Conservation (phyloP, 1,139 yeast species). For the Candida neerlandica region DNA sequence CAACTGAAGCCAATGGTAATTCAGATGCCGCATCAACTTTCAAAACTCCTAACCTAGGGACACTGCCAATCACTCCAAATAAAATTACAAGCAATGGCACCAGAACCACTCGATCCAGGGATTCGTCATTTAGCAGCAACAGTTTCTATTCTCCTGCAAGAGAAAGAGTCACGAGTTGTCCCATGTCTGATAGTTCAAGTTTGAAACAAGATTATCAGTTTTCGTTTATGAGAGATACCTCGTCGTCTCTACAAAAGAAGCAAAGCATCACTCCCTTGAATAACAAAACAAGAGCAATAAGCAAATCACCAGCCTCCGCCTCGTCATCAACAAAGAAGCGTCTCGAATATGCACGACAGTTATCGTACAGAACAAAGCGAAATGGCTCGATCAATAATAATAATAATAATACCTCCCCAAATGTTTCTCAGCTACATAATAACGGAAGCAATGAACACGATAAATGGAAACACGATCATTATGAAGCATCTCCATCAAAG, state of each 20-base stretch:
- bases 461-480: background rate
- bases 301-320: conserved; percentile 8
- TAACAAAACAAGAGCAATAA: conserved; percentile 5
- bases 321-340: conserved; percentile 20
- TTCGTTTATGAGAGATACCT: conserved; percentile 42
- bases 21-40: background rate
- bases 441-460: background rate
- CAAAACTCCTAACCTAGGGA: background rate
- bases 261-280: conserved; percentile 11
- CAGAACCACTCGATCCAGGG: background rate
- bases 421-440: background rate
- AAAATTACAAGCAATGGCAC: background rate
- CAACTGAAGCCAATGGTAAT: background rate
- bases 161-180: conserved; percentile 17
- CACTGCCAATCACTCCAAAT: conserved; percentile 12
- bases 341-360: conserved; percentile 19
- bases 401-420: background rate
- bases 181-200: conserved; percentile 17
- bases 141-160: background rate
- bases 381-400: conserved; percentile 13
- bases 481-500: conserved; percentile 11
- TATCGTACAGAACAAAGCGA: conserved; percentile 22
- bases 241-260: conserved; percentile 37
- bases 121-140: background rate
- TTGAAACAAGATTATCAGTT: conserved; percentile 23